Evolutionary conservation across 768 basidiomycete genomes (phyloP), one percentile per base, ranked within the genome.

Genomic region (Mycena metata): DNA sequence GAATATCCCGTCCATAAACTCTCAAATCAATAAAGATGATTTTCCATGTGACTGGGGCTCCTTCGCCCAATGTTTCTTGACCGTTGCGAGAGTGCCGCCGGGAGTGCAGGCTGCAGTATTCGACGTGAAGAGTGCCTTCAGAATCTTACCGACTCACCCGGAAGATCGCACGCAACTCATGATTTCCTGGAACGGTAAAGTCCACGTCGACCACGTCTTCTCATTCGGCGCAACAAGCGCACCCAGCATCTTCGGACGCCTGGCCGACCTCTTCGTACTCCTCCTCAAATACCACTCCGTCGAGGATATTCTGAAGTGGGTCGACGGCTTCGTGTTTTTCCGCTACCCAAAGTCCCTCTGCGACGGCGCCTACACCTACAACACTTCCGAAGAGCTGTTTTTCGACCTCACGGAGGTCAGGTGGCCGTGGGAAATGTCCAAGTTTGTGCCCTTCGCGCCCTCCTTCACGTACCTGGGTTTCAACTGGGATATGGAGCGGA

Each of bases 311-410:
- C 2, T 74, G 0, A 74, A 74, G 21, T 77, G 76, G 76, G 73
- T 72, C 0, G 73, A 78, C 23, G 68, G 76, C 33, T 76, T 73
- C 43, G 23, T 69, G 0, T 74, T 76, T 26, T 75, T 76, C 43
- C 46, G 63, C 7, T 66, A 36, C 60, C 66, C 71, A 10, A 51
- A 13, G 4, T 16, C 19, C 19, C 7, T 1, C 0, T 12, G n/a
- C 9, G 16, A 15, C 0, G 41, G n/a, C n/a, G n/a, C n/a, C n/a
- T n/a, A n/a, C n/a, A n/a, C 5, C 2, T 75, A 67, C 63, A 1
- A 49, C 0, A 70, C 72, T 41, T 50, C 65, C 13, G 72, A 66
- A 24, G 15, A 41, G 13, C 50, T 73, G 2, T 67, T 73, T 24
- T 70, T 64, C 41, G 23, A 47, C 13, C 16, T 72, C 15, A 73